A percentile compares a stretch with the other conserved stretches of the same genome.
Evolutionary conservation across 73 alveolate species (phyloP).

Genomic region (Paramecium primaurelia): DNA sequence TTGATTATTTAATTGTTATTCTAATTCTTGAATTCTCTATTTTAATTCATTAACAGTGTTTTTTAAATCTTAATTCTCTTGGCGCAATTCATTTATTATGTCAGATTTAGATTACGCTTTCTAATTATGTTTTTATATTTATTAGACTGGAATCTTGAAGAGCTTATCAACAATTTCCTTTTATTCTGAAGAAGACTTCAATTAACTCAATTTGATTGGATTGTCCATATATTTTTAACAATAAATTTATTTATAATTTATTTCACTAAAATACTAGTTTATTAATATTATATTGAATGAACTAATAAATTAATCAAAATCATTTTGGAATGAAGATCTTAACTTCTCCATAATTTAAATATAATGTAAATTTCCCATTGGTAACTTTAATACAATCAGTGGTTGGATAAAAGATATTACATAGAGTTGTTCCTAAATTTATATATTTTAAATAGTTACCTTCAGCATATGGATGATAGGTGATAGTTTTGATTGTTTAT

Average conservation of each 20-base stretch:
- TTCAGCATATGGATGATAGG: constrained; percentile 50
- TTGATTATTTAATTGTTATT: background rate
- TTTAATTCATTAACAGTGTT: background rate
- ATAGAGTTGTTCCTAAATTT: background rate
- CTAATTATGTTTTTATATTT: background rate
- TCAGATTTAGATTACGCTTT: background rate
- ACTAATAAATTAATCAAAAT: background rate
- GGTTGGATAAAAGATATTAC: constrained; percentile 39
- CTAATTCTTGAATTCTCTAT: background rate
- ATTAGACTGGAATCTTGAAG: background rate
- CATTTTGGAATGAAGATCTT: constrained; percentile 39
- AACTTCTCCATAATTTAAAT: constrained; percentile 41
- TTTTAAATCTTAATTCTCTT: background rate
- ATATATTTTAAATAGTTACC: background rate
- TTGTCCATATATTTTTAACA: background rate
- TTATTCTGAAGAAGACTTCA: background rate
- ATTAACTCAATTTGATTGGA: background rate
- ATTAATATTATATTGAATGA: background rate
- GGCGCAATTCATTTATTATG: constrained; percentile 4
- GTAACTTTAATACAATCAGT: constrained; percentile 17
- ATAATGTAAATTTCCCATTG: background rate
- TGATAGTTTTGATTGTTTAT: background rate
- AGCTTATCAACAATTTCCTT: background rate
- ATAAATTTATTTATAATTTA: background rate
- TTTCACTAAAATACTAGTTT: background rate